phyloP scores from a whole-genome alignment of 345 rosid species.

The Eucalyptus cladocalyx region DNA sequence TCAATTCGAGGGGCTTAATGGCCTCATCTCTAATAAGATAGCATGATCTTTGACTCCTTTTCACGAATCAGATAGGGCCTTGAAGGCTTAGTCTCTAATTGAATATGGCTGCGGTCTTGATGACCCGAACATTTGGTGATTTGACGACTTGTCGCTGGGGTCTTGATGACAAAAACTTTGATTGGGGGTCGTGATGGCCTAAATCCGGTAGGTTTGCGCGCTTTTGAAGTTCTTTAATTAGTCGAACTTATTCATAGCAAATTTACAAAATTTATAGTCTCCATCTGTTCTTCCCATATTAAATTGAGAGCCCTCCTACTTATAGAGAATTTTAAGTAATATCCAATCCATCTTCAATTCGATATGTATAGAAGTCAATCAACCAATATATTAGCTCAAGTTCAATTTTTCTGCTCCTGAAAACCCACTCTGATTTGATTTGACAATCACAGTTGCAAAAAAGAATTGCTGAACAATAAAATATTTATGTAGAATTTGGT shows the following conservation, averaged over 20 bases:
- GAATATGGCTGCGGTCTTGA: neutral
- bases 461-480: neutral
- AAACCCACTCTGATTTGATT: neutral
- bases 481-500: neutral
- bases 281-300: neutral
- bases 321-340: neutral
- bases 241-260: neutral
- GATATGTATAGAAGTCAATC: neutral
- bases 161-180: neutral
- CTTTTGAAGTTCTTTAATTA: neutral
- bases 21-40: neutral
- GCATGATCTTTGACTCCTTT: neutral
- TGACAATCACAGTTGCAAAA: neutral
- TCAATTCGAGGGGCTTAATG: neutral
- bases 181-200: neutral
- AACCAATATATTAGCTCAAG: neutral
- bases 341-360: neutral
- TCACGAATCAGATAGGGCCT: neutral
- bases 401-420: neutral
- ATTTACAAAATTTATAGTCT: neutral
- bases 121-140: neutral
- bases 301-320: neutral
- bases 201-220: neutral
- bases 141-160: neutral
- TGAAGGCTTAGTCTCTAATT: neutral